These are phyloP conservation scores for Botrytis pseudocinerea DNA, from an alignment of 2,329 filamentous ascomycete species.

Conservation along the genomic window DNA sequence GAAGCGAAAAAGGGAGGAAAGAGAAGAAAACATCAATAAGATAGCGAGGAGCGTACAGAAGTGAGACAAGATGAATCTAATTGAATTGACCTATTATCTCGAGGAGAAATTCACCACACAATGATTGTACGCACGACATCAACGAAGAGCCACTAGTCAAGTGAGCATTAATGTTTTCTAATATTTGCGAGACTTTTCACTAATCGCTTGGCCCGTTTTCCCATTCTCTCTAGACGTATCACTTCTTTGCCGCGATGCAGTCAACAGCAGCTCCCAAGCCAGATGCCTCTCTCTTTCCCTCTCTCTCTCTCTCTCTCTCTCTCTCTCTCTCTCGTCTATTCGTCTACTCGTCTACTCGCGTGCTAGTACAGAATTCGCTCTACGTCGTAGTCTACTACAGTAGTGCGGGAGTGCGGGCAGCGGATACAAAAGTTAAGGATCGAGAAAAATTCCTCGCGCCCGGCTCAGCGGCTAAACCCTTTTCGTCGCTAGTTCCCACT, in stretches of 20 bases:
- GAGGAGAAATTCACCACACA: not conserved
- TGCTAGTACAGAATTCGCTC: no score
- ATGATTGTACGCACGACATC: no score
- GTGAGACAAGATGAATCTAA: no score
- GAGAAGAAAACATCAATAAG: not conserved
- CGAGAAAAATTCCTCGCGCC: slow-evolving; percentile 19
- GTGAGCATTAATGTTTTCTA: not conserved
- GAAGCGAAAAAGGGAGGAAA: not conserved
- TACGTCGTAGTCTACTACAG: no score
- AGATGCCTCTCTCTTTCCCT: not conserved
- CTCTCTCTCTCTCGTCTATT: not conserved
- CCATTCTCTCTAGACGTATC: not conserved
- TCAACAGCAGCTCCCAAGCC: not conserved
- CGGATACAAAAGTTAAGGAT: not conserved
- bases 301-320: no score
- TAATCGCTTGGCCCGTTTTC: not conserved
- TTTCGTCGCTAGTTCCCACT: not conserved
- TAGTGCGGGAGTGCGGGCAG: not conserved
- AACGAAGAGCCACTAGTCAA: no score
- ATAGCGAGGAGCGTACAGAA: not conserved
- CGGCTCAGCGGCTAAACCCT: not conserved
- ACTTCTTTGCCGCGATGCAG: not conserved
- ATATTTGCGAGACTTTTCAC: no score
- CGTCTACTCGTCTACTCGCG: no score
- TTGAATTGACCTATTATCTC: not conserved